Base-by-base conservation (phyloP, 495 filamentous ascomycete genomes). In the Sordaria brevicollis region DNA sequence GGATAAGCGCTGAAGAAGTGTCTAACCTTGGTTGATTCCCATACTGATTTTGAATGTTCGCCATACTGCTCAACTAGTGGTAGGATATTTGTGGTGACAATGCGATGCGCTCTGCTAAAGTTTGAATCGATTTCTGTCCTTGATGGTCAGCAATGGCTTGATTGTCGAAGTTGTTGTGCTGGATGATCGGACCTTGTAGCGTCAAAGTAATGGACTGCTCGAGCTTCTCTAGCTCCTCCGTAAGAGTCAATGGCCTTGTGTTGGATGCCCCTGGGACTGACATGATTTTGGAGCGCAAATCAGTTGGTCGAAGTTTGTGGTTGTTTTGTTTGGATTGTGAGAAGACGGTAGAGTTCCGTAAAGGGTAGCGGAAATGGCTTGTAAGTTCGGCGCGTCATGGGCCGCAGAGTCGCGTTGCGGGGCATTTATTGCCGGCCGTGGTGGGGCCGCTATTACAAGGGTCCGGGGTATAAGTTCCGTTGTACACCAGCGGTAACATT, bases 181-280 rank as follows among this genome's bases (percentile, higher is more conserved):
- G 6, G 39, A 4, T 25, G 33, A 65, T 67, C 81, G 72, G 78
- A 91, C 93, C 93, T 89, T 99, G 95, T 0, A 99, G 85, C 3
- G 95, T 97, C 41, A 98, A 86, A 15, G 95, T 99, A 76, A 99
- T 98, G 38, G 91, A 93, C 77, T 98, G 96, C 76, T 99, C 95
- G 15, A 99, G 81, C 77, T 92, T 97, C 83, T 99, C 95, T 25
- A 99, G 85, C 82, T 99, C 95, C 75, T 98, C 95, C 0, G 94
- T 95, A 69, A 97, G 85, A 5, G 91, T 90, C 67, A 97, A 83
- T 29, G 87, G 90, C 54, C 93, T 86, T 67, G 86, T 82, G 8
- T 87, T 79, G 1, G 87, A 83, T 5, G 83, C 78, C 17, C 82
- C 73, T 2, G 79, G 73, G 68, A 78, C 79, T 71, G 82, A 83